phyloP scores from a whole-genome alignment of 2,329 filamentous ascomycete genomes.

The Stenocarpella maydis region DNA sequence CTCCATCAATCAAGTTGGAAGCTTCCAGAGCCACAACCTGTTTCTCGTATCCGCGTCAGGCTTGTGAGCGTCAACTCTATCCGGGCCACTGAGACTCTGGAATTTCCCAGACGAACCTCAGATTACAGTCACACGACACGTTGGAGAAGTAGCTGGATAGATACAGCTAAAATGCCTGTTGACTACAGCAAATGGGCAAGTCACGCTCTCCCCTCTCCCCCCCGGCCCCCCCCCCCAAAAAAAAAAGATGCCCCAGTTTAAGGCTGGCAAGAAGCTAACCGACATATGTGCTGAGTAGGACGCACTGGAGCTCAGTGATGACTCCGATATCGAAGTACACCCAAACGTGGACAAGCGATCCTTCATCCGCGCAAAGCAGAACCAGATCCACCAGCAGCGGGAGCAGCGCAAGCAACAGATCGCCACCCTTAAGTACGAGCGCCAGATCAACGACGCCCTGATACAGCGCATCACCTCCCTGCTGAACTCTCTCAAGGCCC shows the following conservation, averaged over 20 bases:
- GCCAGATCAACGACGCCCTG: constrained; percentile 90
- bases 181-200: constrained; percentile 72
- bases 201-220: background rate
- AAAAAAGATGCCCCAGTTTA: background rate
- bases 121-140: background rate
- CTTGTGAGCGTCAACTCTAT: background rate
- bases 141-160: background rate
- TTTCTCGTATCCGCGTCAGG: background rate
- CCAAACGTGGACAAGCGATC: constrained; percentile 98
- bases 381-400: constrained; percentile 93
- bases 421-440: constrained; percentile 89
- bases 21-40: constrained; percentile 20
- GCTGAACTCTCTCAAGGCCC: constrained; percentile 76
- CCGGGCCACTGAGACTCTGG: background rate
- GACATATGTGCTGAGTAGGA: constrained; percentile 61
- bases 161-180: constrained; percentile 51
- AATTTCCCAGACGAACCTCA: background rate
- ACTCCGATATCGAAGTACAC: constrained; percentile 97
- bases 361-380: constrained; percentile 98
- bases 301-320: constrained; percentile 94
- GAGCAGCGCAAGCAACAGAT: constrained; percentile 88
- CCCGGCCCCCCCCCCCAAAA: background rate
- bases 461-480: constrained; percentile 84
- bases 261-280: constrained; percentile 30
- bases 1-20: background rate